Evolutionary conservation across 345 rosid genomes (phyloP), one percentile per base, ranked within the genome.

Genomic region (Eucalyptus paniculata): DNA sequence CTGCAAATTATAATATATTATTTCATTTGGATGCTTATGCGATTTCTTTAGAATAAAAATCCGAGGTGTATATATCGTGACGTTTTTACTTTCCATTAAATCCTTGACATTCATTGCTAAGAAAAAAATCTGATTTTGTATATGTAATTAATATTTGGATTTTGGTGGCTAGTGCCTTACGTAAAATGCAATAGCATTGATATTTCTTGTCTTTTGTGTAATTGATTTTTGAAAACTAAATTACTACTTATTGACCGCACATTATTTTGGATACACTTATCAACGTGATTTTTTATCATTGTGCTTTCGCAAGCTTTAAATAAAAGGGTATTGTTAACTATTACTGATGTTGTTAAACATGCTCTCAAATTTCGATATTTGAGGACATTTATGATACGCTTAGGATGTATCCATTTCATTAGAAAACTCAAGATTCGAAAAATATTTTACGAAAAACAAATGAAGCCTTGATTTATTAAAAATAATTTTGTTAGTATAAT

Each of bases 1-100:
- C 26, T 5, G 12, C 24, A 72, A 11, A 72, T 18, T 19, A 72
- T 19, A 6, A 72, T 19, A 72, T 37, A 72, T 72, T 19, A 37
- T 37, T 19, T 37, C 8, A 10, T 4, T 69, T 5, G 21, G 44
- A 19, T 9, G 44, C 81, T 8, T 19, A 69, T 34, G 11, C 44
- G 2, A 4, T 34, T 40, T 5, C 44, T 9, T 69, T 34, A 18
- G 7, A 34, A 69, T 69, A 69, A 3, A 12, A 37, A 37, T 72
- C 5, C 83, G 5, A 37, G 13, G 14, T 11, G 83, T 37, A 72
- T 19, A 0, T 14, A 19, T 12, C 7, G 0, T 2, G 1, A 12
- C 24, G 14, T 6, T 10, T 9, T 37, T 37, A 37, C 24, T 18
- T 72, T 72, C 12, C 45, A 11, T 3, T 14, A 37, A 72, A 72